Conservation (phyloP, 441 rosid species). For the Pelargonium fulgidum region DNA sequence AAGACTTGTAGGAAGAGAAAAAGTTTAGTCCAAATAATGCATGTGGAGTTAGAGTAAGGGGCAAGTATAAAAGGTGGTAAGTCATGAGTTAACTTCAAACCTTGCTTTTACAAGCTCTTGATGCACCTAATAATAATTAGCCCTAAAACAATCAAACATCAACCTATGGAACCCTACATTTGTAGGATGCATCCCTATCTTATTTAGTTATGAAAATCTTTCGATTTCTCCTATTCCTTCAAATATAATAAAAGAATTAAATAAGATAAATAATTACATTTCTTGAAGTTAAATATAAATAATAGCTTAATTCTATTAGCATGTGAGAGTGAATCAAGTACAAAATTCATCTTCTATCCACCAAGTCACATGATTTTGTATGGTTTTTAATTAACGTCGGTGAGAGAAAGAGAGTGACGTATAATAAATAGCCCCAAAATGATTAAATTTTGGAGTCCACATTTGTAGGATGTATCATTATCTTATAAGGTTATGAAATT, state of each 20-base stretch:
- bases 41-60: background rate
- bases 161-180: background rate
- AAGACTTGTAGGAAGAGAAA: too few species aligned
- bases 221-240: too few species aligned
- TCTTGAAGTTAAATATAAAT: too few species aligned
- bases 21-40: too few species aligned
- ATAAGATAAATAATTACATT: background rate
- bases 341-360: background rate
- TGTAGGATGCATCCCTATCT: background rate
- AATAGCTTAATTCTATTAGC: background rate
- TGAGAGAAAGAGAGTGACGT: background rate
- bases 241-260: too few species aligned
- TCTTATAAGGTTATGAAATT: too few species aligned
- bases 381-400: too few species aligned
- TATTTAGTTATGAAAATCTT: too few species aligned
- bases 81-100: background rate
- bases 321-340: too few species aligned
- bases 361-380: background rate
- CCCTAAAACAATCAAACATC: background rate
- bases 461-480: too few species aligned
- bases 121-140: slow-evolving; percentile 1
- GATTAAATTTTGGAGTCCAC: too few species aligned
- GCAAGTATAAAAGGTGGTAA: background rate
- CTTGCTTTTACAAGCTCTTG: background rate
- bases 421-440: too few species aligned